Percentiles rank a stretch among this genome's conserved stretches.
Evolutionary conservation across 352 stramenopile species (phyloP).

Genomic region (Phytopythium litorale): DNA sequence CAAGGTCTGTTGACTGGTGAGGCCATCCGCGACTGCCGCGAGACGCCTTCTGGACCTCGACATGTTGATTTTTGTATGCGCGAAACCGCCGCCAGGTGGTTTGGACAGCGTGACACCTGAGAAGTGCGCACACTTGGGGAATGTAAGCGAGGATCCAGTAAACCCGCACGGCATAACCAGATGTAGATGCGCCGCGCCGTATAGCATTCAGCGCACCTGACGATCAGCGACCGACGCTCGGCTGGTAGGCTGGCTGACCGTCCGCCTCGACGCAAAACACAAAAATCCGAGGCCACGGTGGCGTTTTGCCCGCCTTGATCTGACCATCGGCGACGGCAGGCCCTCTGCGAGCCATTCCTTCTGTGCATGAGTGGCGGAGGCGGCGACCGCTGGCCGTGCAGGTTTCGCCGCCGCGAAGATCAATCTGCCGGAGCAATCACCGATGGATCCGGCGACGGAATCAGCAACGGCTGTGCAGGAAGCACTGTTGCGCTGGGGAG

Average conservation of each 20-base stretch:
- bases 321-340: neutral
- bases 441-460: neutral
- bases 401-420: neutral
- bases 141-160: neutral
- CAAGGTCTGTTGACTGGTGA: slow-evolving; percentile 5
- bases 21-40: neutral
- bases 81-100: neutral
- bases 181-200: neutral
- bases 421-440: neutral
- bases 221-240: neutral
- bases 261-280: no score
- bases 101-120: neutral
- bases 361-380: neutral
- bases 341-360: neutral
- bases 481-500: neutral
- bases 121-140: neutral
- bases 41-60: neutral
- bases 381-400: no score
- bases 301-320: neutral
- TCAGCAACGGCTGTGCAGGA: neutral
- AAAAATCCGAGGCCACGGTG: neutral
- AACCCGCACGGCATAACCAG: neutral
- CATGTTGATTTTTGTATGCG: neutral
- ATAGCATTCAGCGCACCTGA: neutral
- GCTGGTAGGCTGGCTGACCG: no score